Conservation (phyloP, 305 asterid genomes). For the Plantago lanceolata region DNA sequence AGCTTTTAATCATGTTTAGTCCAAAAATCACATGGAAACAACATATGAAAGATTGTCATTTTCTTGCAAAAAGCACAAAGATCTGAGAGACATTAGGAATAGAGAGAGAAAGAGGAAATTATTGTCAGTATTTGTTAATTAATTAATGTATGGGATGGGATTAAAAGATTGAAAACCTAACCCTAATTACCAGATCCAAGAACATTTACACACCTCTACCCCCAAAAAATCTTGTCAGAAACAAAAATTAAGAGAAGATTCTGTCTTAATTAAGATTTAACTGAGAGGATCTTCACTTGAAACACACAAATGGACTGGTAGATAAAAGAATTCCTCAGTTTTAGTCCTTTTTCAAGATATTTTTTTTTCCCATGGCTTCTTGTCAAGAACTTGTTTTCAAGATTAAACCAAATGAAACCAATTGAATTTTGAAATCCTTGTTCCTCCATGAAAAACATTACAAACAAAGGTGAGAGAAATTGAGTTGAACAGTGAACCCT, state of each 20-base stretch:
- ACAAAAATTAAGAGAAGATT: not conserved
- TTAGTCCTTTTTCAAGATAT: too few species aligned
- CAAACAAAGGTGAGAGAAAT: not conserved
- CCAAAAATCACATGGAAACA: too few species aligned
- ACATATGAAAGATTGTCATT: too few species aligned
- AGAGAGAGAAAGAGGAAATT: slow-evolving; percentile 4
- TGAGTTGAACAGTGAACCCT: slow-evolving; percentile 29
- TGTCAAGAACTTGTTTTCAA: not conserved
- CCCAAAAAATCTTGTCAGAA: not conserved
- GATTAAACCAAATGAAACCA: slow-evolving; percentile 5
- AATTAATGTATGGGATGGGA: too few species aligned
- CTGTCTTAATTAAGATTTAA: not conserved
- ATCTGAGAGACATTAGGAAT: slow-evolving; percentile 18
- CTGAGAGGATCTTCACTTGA: not conserved
- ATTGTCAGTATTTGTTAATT: not conserved
- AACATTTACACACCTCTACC: not conserved
- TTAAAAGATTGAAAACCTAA: slow-evolving; percentile 13
- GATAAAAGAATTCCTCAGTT: not conserved
- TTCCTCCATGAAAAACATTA: slow-evolving; percentile 5
- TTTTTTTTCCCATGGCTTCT: too few species aligned
- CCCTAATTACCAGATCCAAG: slow-evolving; percentile 29
- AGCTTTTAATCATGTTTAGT: too few species aligned
- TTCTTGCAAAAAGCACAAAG: not conserved
- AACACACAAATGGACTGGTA: slow-evolving; percentile 2
- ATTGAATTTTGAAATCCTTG: not conserved